Evolutionary conservation across 2,329 filamentous ascomycete genomes (phyloP), one percentile per base, ranked within the genome.

Genomic region (Phyllachora maydis): DNA sequence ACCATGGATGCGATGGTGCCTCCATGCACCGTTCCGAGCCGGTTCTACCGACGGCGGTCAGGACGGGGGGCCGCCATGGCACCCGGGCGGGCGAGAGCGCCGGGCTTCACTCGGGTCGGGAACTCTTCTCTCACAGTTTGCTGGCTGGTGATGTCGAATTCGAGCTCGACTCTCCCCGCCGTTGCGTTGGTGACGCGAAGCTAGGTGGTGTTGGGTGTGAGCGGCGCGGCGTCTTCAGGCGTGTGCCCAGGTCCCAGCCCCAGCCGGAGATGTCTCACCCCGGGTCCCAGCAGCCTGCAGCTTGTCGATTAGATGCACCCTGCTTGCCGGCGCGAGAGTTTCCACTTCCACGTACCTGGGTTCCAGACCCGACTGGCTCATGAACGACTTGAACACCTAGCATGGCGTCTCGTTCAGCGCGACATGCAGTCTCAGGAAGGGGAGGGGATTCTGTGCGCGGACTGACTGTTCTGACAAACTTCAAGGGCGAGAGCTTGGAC

Each of bases 381-480:
- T 67, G 47, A 93, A 93, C 2, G 78, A 83, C 43, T 76, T 74
- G 56, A 81, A 64, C 22, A 90, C 79, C 79, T 88, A 28, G 30
- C 19, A 26, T n/a, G n/a, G n/a, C n/a, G n/a, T n/a, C 28, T 7
- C 9, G 8, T 14, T 18, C 16, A 17, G 15, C 16, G 7, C 18
- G 12, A 11, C 18, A 8, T n/a, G n/a, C n/a, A n/a, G n/a, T n/a
- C n/a, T n/a, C n/a, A n/a, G n/a, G n/a, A n/a, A n/a, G n/a, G n/a
- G n/a, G n/a, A n/a, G n/a, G n/a, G n/a, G n/a, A n/a, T n/a, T n/a
- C n/a, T n/a, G n/a, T n/a, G n/a, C n/a, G 15, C 16, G 8, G 12
- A 27, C 34, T 22, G 27, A 45, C 44, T 12, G 41, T 35, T 28
- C 35, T 32, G 9, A 46, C 44, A 25, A 47, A 47, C 23, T 32